phyloP scores from a whole-genome alignment of 306 rosid species.

The Cucurbita moschata region DNA sequence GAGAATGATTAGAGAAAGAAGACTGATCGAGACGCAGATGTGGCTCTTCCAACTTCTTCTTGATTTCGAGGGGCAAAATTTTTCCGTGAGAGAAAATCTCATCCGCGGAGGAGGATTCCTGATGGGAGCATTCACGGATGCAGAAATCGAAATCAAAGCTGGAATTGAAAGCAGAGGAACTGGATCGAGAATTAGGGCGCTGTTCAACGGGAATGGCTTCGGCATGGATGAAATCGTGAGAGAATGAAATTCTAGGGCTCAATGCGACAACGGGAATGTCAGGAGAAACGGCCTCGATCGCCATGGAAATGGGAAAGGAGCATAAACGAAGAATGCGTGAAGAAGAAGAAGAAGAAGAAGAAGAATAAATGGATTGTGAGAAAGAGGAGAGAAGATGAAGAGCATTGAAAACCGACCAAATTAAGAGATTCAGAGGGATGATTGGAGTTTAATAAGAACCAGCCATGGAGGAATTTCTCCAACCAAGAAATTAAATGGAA shows the following conservation, averaged over 20 bases:
- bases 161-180: constrained; percentile 38
- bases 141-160: constrained; percentile 69
- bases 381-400: neutral
- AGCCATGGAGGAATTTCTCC: neutral
- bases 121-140: constrained; percentile 38
- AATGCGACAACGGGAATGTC: constrained; percentile 28
- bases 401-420: neutral
- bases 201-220: constrained; percentile 48
- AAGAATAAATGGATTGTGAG: neutral
- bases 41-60: constrained; percentile 25
- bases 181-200: constrained; percentile 45
- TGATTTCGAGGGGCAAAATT: constrained; percentile 52
- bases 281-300: constrained; percentile 36
- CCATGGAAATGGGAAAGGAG: constrained; percentile 22
- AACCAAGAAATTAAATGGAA: neutral
- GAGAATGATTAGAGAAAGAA: neutral
- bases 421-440: neutral
- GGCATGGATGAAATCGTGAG: constrained; percentile 54
- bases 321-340: neutral
- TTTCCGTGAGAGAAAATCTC: constrained; percentile 77
- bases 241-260: constrained; percentile 79
- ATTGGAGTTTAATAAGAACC: neutral
- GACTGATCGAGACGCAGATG: constrained; percentile 10
- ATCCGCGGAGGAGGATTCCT: constrained; percentile 72
- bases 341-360: neutral